phyloP scores from a whole-genome alignment of 2,329 filamentous ascomycete genomes.

The Pseudocercospora musae region DNA sequence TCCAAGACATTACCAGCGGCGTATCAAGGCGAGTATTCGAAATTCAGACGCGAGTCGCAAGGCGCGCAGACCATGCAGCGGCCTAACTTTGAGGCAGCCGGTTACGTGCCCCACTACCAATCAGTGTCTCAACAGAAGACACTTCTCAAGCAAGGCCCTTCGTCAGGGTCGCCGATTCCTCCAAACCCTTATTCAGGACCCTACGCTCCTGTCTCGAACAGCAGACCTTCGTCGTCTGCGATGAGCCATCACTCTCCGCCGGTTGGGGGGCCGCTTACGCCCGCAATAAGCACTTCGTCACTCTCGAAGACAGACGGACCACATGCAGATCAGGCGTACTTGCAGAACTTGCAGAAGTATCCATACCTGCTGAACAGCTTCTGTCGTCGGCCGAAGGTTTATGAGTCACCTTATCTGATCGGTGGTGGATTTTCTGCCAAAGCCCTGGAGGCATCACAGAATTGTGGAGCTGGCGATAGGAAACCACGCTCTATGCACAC shows the following conservation, averaged over 20 bases:
- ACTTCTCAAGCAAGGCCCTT: slow-evolving; percentile 24
- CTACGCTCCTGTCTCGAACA: slow-evolving; percentile 20
- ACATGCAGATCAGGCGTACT: slow-evolving; percentile 37
- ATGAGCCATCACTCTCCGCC: slow-evolving; percentile 35
- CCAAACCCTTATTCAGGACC: slow-evolving; percentile 19
- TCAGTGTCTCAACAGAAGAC: slow-evolving; percentile 27
- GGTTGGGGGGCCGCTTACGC: slow-evolving; percentile 28
- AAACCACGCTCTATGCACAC: slow-evolving; percentile 22
- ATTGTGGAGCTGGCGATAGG: slow-evolving; percentile 9
- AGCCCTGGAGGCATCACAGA: slow-evolving; percentile 5
- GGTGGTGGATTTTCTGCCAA: slow-evolving; percentile 41
- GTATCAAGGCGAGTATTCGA: slow-evolving; percentile 36
- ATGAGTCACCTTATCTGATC: slow-evolving; percentile 47
- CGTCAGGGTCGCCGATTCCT: slow-evolving; percentile 16
- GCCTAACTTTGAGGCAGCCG: slow-evolving; percentile 25
- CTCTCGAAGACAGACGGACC: slow-evolving; percentile 24
- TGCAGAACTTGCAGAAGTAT: slow-evolving; percentile 44
- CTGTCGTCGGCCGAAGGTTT: slow-evolving; percentile 44
- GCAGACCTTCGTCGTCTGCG: slow-evolving; percentile 26
- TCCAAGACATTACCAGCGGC: slow-evolving; percentile 36
- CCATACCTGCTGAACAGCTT: slow-evolving; percentile 47
- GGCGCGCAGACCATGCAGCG: slow-evolving; percentile 30
- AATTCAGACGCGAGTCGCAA: slow-evolving; percentile 34
- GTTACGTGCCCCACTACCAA: slow-evolving; percentile 28
- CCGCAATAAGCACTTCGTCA: slow-evolving; percentile 32